Evolutionary conservation across 2,329 filamentous ascomycete species (phyloP), one percentile per base, ranked within the genome.

Genomic region (Arthrobotrys entomopaga): DNA sequence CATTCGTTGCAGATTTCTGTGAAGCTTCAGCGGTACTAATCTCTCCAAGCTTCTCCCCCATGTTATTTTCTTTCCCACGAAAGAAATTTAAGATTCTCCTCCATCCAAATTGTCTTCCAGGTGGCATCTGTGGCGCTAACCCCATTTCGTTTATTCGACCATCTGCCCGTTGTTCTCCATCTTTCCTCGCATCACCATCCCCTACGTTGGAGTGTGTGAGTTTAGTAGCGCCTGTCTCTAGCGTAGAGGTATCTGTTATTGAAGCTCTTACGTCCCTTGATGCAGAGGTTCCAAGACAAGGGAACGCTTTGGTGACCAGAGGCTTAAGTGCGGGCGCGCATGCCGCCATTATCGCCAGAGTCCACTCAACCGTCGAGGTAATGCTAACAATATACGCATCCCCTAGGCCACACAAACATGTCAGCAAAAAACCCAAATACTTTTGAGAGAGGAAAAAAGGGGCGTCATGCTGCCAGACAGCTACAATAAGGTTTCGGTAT

Each of bases 261-360:
- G 29, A 34, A 34, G 29, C 29, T 34, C 29, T 34, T 7, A 10
- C 10, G 29, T 10, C 29, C 2, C 29, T 5, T 8, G 29, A 34
- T 34, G 29, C 10, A 10, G 10, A 34, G 1, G 29, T 34, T 34
- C 10, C 29, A 8, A 64, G 16, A 2, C 34, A 13, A 3, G 59
- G 66, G 22, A 58, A 64, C 19, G 42, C 16, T 13, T 43, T 64
- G 7, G 42, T 49, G 13, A 57, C 40, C 1, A 71, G 29, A 13
- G 66, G 66, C 16, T 71, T 71, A 15, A 71, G 58, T n/a, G 66
- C 43, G 3, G 66, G 66, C n/a, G 52, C 64, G n/a, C 66, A 64
- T 19, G 66, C 59, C 6, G 66, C 66, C 66, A 71, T 71, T 8
- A 71, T 40, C 7, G 58, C 50, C 11, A 71, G 34, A 16, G 57